A percentile compares a stretch with the other conserved stretches of the same genome.
These are phyloP conservation scores for Coemansia sp. DNA, from an alignment of 192 early-diverging fungal species.

Conservation along the genomic window DNA sequence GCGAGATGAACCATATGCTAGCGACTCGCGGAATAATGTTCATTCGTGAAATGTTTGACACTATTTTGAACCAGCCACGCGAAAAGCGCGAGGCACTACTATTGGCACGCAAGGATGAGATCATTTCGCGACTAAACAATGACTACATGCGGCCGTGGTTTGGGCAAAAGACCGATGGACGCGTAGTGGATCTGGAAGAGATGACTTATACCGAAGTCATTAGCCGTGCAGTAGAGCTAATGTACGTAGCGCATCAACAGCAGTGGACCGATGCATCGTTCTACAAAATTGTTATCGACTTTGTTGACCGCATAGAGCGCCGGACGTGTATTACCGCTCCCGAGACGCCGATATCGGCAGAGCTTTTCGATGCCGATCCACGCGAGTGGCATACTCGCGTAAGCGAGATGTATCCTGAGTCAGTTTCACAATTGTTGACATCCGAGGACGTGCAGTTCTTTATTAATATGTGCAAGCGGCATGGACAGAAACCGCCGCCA, in stretches of 20 bases:
- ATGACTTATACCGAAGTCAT: constrained; percentile 93
- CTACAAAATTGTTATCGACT: no score
- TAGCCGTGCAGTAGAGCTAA: constrained; percentile 73
- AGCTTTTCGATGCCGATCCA: no score
- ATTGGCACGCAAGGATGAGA: constrained; percentile 70
- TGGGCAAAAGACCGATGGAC: constrained; percentile 75
- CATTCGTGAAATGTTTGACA: constrained; percentile 78
- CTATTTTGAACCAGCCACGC: constrained; percentile 76
- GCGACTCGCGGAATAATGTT: constrained; percentile 78
- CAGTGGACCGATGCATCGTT: constrained; percentile 74
- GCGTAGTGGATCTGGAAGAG: constrained; percentile 74
- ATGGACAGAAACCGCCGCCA: constrained; percentile 83
- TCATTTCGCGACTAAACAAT: constrained; percentile 73
- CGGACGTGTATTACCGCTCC: no score
- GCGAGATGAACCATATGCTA: constrained; percentile 80
- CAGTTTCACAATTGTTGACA: constrained; percentile 1
- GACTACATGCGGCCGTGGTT: constrained; percentile 86
- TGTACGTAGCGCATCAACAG: constrained; percentile 72
- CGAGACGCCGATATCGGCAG: no score
- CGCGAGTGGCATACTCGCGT: no score
- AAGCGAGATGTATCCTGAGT: no score
- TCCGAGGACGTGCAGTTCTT: constrained; percentile 3
- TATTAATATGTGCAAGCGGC: constrained; percentile 46
- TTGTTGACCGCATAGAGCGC: no score
- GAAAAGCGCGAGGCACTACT: constrained; percentile 75